Evolutionary conservation across 257 asterid genomes (phyloP).

Genomic region (Capsicum chinense): DNA sequence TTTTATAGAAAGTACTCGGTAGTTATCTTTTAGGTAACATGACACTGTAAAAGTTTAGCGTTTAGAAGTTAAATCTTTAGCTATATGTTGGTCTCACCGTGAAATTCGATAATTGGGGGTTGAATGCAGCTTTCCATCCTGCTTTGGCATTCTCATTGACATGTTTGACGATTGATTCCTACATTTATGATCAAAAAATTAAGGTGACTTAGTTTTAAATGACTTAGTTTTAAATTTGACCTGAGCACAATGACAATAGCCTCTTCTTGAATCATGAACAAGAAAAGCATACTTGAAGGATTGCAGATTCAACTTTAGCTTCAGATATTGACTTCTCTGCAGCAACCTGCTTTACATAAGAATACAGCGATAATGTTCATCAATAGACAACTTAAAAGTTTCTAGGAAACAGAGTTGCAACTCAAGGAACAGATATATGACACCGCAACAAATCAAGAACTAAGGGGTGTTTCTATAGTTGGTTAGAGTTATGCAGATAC

Average conservation of each 20-base stretch:
- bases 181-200: slow-evolving; percentile 32
- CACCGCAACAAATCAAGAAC: not conserved
- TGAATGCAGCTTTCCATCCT: slow-evolving; percentile 96
- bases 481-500: no score
- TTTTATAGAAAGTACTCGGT: not conserved
- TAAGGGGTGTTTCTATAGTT: not conserved
- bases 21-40: not conserved
- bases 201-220: not conserved
- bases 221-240: not conserved
- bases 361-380: not conserved
- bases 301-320: slow-evolving; percentile 44
- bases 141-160: slow-evolving; percentile 72
- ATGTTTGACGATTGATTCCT: slow-evolving; percentile 67
- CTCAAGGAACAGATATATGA: slow-evolving; percentile 6
- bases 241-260: not conserved
- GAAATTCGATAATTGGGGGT: slow-evolving; percentile 70
- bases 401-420: not conserved
- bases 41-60: not conserved
- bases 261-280: not conserved
- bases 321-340: slow-evolving; percentile 47
- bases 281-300: slow-evolving; percentile 31
- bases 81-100: slow-evolving; percentile 56
- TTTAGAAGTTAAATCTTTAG: slow-evolving; percentile 13
- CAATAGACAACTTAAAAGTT: not conserved
- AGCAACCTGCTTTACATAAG: slow-evolving; percentile 42